These are phyloP conservation scores for Torulaspora indica DNA, from an alignment of 805 yeast species.

Conservation along the genomic window DNA sequence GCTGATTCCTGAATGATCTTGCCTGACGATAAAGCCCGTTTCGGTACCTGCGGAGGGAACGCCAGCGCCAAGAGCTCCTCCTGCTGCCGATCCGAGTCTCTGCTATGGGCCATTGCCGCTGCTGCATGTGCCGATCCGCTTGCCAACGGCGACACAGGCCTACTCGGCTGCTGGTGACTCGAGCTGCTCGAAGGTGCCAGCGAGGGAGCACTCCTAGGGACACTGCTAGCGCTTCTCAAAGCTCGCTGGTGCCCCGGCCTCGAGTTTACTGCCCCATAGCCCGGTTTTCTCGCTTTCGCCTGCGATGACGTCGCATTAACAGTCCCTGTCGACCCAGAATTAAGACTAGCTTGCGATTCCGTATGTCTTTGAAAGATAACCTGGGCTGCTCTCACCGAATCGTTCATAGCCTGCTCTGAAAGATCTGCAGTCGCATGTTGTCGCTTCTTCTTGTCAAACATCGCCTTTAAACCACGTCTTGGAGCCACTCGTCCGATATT, in stretches of 20 bases:
- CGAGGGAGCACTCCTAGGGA: background rate
- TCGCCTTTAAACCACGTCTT: background rate
- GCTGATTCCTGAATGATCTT: background rate
- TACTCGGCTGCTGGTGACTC: background rate
- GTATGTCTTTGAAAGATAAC: conserved; percentile 30
- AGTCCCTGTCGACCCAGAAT: background rate
- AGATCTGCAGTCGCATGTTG: conserved; percentile 11
- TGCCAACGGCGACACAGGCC: conserved; percentile 2
- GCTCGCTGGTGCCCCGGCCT: conserved; percentile 1
- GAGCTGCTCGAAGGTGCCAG: background rate
- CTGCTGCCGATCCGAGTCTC: conserved; percentile 8
- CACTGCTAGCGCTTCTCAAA: background rate
- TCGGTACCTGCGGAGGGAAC: background rate
- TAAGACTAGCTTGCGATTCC: conserved; percentile 3
- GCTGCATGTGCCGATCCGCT: conserved; percentile 19
- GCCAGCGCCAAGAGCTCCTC: conserved; percentile 3
- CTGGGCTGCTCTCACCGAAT: conserved; percentile 33
- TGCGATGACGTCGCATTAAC: background rate
- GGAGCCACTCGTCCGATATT: no score
- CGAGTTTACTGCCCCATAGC: background rate
- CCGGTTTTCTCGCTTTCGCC: conserved; percentile 4
- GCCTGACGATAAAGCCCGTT: background rate
- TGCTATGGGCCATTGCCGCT: conserved; percentile 25
- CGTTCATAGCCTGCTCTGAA: conserved; percentile 22
- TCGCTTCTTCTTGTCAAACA: conserved; percentile 10